Percentiles rank a stretch among this genome's conserved stretches.
Evolutionary conservation across 75 land plant species (phyloP).

Genomic region (Chamaecyparis obtusa): DNA sequence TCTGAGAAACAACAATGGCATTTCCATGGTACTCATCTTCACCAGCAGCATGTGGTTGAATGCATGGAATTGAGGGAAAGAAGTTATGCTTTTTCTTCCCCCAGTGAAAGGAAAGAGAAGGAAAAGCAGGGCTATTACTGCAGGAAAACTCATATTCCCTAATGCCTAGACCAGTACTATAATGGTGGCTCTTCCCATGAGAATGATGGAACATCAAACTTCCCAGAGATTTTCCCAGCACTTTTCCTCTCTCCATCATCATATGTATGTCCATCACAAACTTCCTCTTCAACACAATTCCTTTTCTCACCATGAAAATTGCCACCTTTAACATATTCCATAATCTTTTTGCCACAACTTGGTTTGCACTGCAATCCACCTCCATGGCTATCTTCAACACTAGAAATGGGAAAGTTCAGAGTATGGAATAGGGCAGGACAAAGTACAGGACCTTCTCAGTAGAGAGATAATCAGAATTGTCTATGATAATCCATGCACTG

Average conservation of each 20-base stretch:
- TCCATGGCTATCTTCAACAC: background rate
- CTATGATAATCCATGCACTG: background rate
- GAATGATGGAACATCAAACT: conserved; percentile 17
- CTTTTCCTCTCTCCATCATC: conserved; percentile 42
- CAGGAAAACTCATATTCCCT: conserved; percentile 43
- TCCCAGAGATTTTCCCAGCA: conserved; percentile 17
- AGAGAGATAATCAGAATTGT: background rate
- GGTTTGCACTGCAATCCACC: conserved; percentile 3
- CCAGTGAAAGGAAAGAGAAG: background rate
- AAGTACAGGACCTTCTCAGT: background rate
- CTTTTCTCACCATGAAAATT: conserved; percentile 38
- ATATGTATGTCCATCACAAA: conserved; percentile 35
- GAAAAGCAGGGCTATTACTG: conserved; percentile 29
- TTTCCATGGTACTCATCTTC: background rate
- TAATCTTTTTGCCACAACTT: conserved; percentile 22
- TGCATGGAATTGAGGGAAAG: background rate
- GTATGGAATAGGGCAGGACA: background rate
- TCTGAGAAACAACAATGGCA: conserved; percentile 1
- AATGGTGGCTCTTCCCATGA: conserved; percentile 3
- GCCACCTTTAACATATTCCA: conserved; percentile 35
- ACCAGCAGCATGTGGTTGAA: background rate
- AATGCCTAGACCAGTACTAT: background rate
- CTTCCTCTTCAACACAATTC: conserved; percentile 27
- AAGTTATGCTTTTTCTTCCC: background rate
- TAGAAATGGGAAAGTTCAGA: background rate